phyloP scores from a whole-genome alignment of 2,329 filamentous ascomycete genomes.

The Cladophialophora bantiana region DNA sequence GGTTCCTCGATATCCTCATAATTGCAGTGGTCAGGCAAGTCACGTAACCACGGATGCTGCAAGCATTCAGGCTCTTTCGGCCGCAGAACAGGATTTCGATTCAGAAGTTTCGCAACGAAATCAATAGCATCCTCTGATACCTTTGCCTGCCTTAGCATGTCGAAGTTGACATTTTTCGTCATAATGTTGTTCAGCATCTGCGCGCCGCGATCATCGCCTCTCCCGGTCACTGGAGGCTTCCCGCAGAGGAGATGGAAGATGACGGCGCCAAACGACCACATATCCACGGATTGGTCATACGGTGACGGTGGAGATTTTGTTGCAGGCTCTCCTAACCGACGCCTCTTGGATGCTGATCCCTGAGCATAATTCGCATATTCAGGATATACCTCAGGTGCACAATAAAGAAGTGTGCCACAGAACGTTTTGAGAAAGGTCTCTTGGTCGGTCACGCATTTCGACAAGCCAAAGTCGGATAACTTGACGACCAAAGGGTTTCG shows the following conservation, averaged over 20 bases:
- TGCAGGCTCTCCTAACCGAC: slow-evolving; percentile 59
- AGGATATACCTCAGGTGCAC: slow-evolving; percentile 94
- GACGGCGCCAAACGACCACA: slow-evolving; percentile 95
- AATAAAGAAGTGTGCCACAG: slow-evolving; percentile 93
- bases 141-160: slow-evolving; percentile 64
- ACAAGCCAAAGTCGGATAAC: slow-evolving; percentile 93
- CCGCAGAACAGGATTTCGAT: slow-evolving; percentile 77
- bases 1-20: slow-evolving; percentile 59
- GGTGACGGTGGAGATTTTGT: slow-evolving; percentile 59
- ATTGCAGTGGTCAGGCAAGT: slow-evolving; percentile 62
- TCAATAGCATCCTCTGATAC: slow-evolving; percentile 74
- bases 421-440: slow-evolving; percentile 96
- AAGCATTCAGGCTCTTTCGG: slow-evolving; percentile 76
- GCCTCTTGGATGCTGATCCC: slow-evolving; percentile 59
- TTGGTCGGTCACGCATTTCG: slow-evolving; percentile 88
- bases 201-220: slow-evolving; percentile 75
- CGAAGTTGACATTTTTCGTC: slow-evolving; percentile 72
- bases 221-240: slow-evolving; percentile 80
- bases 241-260: slow-evolving; percentile 85
- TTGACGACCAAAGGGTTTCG: slow-evolving; percentile 80
- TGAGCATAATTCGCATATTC: slow-evolving; percentile 71
- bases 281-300: slow-evolving; percentile 91
- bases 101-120: slow-evolving; percentile 79
- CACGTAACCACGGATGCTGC: slow-evolving; percentile 74
- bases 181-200: slow-evolving; percentile 84